phyloP scores from a whole-genome alignment of 2,329 filamentous ascomycete genomes.

The Aspergillus latus region DNA sequence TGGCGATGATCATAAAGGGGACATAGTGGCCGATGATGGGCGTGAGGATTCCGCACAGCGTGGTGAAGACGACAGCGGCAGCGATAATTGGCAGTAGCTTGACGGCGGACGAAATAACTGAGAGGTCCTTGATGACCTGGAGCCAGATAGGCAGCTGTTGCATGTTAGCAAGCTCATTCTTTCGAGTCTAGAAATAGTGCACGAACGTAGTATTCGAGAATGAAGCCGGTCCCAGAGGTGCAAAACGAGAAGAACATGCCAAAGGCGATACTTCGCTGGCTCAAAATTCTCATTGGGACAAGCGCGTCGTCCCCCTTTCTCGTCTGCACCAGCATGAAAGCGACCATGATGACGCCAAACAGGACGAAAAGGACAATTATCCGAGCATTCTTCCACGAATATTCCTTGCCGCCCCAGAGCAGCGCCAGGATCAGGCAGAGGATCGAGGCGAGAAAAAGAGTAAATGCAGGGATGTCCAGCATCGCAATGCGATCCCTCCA shows the following conservation, averaged over 20 bases:
- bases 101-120: constrained; percentile 1
- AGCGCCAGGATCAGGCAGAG: constrained; percentile 16
- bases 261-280: constrained; percentile 1
- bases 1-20: constrained; percentile 2
- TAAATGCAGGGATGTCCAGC: background rate
- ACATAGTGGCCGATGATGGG: constrained; percentile 9
- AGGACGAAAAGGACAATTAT: constrained; percentile 12
- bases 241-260: background rate
- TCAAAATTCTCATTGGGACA: constrained; percentile 5
- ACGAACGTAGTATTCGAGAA: constrained; percentile 11
- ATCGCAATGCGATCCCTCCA: background rate
- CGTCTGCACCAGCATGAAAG: constrained; percentile 4
- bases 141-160: constrained; percentile 12
- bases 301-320: background rate
- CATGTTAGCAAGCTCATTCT: background rate
- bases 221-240: background rate
- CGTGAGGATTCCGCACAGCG: background rate
- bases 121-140: constrained; percentile 13
- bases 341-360: constrained; percentile 3
- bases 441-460: background rate
- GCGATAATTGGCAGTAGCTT: constrained; percentile 6
- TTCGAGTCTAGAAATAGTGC: background rate
- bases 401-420: constrained; percentile 14
- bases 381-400: constrained; percentile 5
- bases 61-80: background rate